phyloP scores from a whole-genome alignment of 371 early-diverging fungal genomes.

The Mucor ambiguus region DNA sequence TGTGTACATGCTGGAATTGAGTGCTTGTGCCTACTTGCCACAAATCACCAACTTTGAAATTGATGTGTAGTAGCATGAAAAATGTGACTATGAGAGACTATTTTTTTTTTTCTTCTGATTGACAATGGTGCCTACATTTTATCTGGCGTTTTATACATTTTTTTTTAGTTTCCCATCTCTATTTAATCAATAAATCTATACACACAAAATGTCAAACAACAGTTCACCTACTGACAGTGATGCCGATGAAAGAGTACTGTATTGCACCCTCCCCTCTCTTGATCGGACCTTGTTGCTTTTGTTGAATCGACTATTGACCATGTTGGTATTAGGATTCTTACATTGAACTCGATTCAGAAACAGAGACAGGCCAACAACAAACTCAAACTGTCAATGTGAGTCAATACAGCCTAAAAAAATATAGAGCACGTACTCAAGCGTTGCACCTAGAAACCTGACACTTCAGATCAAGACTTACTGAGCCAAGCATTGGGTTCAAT shows the following conservation, averaged over 20 bases:
- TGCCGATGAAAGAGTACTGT: background rate
- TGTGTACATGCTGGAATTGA: constrained; percentile 80
- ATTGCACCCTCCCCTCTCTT: background rate
- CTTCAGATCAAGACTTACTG: background rate
- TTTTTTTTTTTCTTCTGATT: background rate
- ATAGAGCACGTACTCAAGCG: background rate
- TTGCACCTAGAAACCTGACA: background rate
- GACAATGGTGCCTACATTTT: background rate
- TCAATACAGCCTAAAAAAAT: background rate
- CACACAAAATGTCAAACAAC: background rate
- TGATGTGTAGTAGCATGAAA: constrained; percentile 25
- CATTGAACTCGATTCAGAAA: background rate
- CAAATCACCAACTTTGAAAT: constrained; percentile 67
- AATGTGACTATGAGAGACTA: background rate
- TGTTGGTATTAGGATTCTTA: background rate
- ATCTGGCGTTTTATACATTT: background rate
- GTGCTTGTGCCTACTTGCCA: constrained; percentile 75
- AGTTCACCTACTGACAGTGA: background rate
- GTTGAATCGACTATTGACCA: background rate
- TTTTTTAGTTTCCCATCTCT: too few relatives aligned
- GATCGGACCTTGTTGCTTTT: background rate
- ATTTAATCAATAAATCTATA: background rate
- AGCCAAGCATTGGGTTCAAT: background rate
- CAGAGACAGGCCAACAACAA: background rate
- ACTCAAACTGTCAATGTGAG: too few relatives aligned